phyloP scores from a whole-genome alignment of 208 protist genomes.

The Trypanosoma avium region DNA sequence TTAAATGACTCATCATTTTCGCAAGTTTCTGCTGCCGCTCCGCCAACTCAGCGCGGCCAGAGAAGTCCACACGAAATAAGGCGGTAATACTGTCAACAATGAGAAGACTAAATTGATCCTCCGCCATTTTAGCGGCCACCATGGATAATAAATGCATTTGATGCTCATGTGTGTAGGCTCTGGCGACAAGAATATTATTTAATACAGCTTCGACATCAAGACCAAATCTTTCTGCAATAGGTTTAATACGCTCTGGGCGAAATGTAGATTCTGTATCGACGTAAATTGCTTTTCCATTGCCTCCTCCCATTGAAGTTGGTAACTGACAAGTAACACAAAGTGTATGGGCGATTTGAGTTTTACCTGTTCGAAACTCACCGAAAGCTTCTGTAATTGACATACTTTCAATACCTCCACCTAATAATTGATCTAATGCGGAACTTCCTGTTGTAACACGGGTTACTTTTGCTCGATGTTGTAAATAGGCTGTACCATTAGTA shows the following conservation, averaged over 20 bases:
- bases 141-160: slow-evolving; percentile 92
- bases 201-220: slow-evolving; percentile 91
- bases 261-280: slow-evolving; percentile 99
- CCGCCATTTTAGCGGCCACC: slow-evolving; percentile 91
- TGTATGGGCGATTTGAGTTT: slow-evolving; percentile 98
- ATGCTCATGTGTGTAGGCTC: slow-evolving; percentile 96
- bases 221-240: slow-evolving; percentile 96
- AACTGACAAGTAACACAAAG: slow-evolving; percentile 97
- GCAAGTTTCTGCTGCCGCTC: slow-evolving; percentile 96
- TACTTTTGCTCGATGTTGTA: slow-evolving; percentile 88
- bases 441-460: slow-evolving; percentile 95
- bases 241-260: slow-evolving; percentile 94
- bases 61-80: slow-evolving; percentile 98
- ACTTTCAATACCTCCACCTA: slow-evolving; percentile 97
- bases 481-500: slow-evolving; percentile 82
- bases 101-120: slow-evolving; percentile 91
- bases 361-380: slow-evolving; percentile 99
- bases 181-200: slow-evolving; percentile 97
- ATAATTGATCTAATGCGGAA: slow-evolving; percentile 90
- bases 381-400: slow-evolving; percentile 98
- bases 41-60: slow-evolving; percentile 96
- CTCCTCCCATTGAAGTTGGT: slow-evolving; percentile 89
- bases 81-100: slow-evolving; percentile 99
- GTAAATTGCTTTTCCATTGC: slow-evolving; percentile 94
- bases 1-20: slow-evolving; percentile 92